Percentiles rank a stretch among this genome's conserved stretches.
Evolutionary conservation across 306 rosid species (phyloP).

Genomic region (Cucurbita pepo): DNA sequence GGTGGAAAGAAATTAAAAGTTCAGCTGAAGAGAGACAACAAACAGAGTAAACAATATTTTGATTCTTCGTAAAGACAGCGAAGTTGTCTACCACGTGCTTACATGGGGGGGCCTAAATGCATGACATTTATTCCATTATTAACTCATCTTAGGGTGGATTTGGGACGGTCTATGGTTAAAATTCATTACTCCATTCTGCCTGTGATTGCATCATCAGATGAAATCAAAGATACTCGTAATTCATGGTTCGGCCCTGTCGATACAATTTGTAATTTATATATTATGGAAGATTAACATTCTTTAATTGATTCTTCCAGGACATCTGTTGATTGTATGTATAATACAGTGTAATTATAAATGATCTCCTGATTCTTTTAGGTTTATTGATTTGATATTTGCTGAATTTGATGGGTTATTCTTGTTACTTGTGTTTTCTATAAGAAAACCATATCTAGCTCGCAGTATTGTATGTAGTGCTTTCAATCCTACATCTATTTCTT

Average conservation of each 20-base stretch:
- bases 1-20: slow-evolving; percentile 91
- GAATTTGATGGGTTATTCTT: background rate
- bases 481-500: too few relatives aligned
- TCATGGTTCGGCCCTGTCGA: slow-evolving; percentile 45
- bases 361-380: slow-evolving; percentile 21
- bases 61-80: slow-evolving; percentile 27
- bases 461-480: too few relatives aligned
- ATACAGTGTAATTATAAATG: slow-evolving; percentile 27
- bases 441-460: too few relatives aligned
- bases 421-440: background rate
- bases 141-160: slow-evolving; percentile 12
- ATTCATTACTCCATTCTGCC: slow-evolving; percentile 17
- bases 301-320: slow-evolving; percentile 75
- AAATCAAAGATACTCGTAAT: slow-evolving; percentile 40
- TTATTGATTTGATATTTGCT: background rate
- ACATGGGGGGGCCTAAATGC: slow-evolving; percentile 11
- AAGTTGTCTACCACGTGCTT: slow-evolving; percentile 15
- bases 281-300: slow-evolving; percentile 53
- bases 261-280: slow-evolving; percentile 78
- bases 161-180: slow-evolving; percentile 8
- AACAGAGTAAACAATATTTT: slow-evolving; percentile 53
- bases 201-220: slow-evolving; percentile 20
- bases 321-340: slow-evolving; percentile 39
- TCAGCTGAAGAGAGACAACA: slow-evolving; percentile 97
- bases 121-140: slow-evolving; percentile 14